Conservation (phyloP, 495 filamentous ascomycete genomes). For the Aspergillus avenaceus region DNA sequence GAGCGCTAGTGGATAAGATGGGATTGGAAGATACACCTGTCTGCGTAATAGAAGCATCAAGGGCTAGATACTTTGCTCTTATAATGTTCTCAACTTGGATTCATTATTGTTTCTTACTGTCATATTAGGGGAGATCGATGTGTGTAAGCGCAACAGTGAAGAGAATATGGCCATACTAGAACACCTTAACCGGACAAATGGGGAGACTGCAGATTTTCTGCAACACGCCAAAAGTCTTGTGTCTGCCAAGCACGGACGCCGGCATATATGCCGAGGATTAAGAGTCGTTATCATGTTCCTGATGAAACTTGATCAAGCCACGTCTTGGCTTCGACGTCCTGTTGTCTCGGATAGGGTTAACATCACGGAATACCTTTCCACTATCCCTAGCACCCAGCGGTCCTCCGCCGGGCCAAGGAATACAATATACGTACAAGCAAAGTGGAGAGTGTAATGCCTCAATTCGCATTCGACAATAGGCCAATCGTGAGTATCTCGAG, state of each 20-base stretch:
- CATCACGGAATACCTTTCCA: background rate
- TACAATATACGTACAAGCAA: background rate
- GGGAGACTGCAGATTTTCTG: too few species aligned
- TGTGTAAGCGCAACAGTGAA: background rate
- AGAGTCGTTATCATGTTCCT: background rate
- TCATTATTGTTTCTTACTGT: background rate
- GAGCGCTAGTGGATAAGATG: background rate
- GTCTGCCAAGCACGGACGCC: background rate
- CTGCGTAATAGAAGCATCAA: too few species aligned
- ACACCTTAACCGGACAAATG: too few species aligned
- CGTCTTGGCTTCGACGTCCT: background rate
- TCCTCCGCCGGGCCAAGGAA: slow-evolving; percentile 25
- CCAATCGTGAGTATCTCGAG: background rate
- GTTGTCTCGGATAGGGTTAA: slow-evolving; percentile 1
- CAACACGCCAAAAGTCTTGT: background rate
- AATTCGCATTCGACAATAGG: background rate
- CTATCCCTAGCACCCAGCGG: slow-evolving; percentile 6
- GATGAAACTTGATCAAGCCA: background rate
- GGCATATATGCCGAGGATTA: background rate
- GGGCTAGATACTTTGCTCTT: too few species aligned
- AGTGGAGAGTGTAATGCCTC: background rate
- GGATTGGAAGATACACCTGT: too few species aligned
- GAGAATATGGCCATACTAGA: background rate
- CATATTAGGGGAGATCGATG: background rate
- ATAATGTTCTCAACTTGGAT: background rate